Base-by-base conservation (phyloP, 2,329 filamentous ascomycete species). In the Botrytis aclada region DNA sequence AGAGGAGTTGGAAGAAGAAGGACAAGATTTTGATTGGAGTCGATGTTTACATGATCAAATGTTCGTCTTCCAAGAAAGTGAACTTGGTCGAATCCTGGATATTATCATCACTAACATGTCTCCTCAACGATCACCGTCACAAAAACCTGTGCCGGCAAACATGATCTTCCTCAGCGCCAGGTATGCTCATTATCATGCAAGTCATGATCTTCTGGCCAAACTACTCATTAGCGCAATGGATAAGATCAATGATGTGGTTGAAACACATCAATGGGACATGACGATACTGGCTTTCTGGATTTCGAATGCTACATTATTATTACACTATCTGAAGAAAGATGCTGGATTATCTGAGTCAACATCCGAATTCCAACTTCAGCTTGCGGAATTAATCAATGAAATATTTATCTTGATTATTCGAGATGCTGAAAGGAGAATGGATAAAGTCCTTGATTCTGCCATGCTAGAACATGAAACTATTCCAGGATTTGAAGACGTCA, bases 401-500 rank as follows among this genome's bases (percentile, higher is more conserved):
- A 99, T 98, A 41, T 99, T 98, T 81, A 97, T 99, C 74, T 86
- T 99, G 47, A 97, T 99, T 80, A 97, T 99, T 76, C 89, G 96
- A 77, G 96, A 99, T 81, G 96, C 96, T 4, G 96, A 99, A 83
- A 88, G 96, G 77, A 91, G 96, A 75, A 93, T 99, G 85, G 96
- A 99, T 84, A 98, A 98, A 83, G 93, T 97, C 51, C 85, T 99
- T 61, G 95, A 98, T 81, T 87, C 89, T 41, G 95, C 95, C 32
- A 97, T 99, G 92, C 87, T 99, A 67, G 96, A 99, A 79, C 95
- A 98, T 82, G 96, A 99, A 83, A 98, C 95, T 0, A 99, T 99
- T 75, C 95, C 96, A 1, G 96, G 96, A 0, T 96, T 99, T 77
- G 95, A 98, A 80, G 95, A 97, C 80, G 94, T 99, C 74, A 91